Conservation (phyloP, 129 eudicot species). For the Chrysanthemum makinoi region DNA sequence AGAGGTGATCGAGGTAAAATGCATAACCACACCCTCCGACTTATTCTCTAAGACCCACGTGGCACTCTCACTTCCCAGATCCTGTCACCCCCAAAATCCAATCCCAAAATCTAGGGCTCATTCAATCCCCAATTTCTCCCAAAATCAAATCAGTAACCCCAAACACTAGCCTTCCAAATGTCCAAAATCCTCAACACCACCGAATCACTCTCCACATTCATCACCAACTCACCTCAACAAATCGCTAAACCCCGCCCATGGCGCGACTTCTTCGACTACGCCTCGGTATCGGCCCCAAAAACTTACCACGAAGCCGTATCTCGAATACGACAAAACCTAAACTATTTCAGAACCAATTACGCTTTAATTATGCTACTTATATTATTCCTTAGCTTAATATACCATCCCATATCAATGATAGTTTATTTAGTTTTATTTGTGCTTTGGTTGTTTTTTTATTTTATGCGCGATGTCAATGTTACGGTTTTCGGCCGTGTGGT, state of each 20-base stretch:
- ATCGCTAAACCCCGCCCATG: constrained; percentile 68
- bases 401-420: constrained; percentile 72
- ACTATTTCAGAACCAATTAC: constrained; percentile 65
- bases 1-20: no score
- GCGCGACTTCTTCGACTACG: constrained; percentile 42
- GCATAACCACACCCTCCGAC: no score
- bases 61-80: no score
- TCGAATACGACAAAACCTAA: constrained; percentile 51
- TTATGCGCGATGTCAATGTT: constrained; percentile 39
- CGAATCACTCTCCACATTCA: no score
- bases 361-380: constrained; percentile 42
- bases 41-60: no score
- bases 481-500: constrained; percentile 37
- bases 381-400: constrained; percentile 59
- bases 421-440: constrained; percentile 45
- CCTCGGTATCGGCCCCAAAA: constrained; percentile 45
- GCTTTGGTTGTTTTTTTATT: constrained; percentile 57
- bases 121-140: no score
- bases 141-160: no score
- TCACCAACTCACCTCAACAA: no score
- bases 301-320: constrained; percentile 47
- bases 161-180: no score
- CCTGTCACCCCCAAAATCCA: no score
- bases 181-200: no score
- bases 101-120: no score